Percentiles rank a stretch among this genome's conserved stretches.
These are phyloP conservation scores for Aphanomyces invadans DNA, from an alignment of 352 stramenopile genomes.

Conservation along the genomic window DNA sequence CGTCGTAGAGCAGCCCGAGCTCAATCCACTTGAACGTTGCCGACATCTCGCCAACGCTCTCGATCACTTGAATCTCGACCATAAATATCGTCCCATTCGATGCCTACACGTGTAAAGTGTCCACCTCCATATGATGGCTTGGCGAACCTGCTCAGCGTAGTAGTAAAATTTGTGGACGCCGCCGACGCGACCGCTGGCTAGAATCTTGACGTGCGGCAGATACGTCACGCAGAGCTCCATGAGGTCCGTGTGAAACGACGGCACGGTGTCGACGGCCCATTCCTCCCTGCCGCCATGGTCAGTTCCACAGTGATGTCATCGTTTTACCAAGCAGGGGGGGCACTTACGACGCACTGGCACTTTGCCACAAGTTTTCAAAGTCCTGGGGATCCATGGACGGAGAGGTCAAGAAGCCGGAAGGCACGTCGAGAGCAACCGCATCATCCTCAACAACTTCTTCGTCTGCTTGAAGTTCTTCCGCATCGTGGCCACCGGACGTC, in stretches of 20 bases:
- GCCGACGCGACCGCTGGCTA: slow-evolving; percentile 65
- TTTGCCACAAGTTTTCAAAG: slow-evolving; percentile 24
- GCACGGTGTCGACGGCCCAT: slow-evolving; percentile 15
- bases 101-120: slow-evolving; percentile 41
- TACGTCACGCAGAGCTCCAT: slow-evolving; percentile 54
- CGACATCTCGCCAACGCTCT: slow-evolving; percentile 64
- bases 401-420: slow-evolving; percentile 9
- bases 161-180: slow-evolving; percentile 75
- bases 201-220: slow-evolving; percentile 47
- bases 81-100: slow-evolving; percentile 74
- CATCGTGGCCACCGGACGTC: too few relatives aligned
- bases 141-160: slow-evolving; percentile 70
- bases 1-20: slow-evolving; percentile 78
- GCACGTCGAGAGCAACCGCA: slow-evolving; percentile 28
- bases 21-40: slow-evolving; percentile 86
- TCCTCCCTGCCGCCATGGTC: slow-evolving; percentile 23
- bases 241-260: slow-evolving; percentile 38
- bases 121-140: too few relatives aligned
- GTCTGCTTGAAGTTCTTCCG: too few relatives aligned
- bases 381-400: slow-evolving; percentile 19
- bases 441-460: slow-evolving; percentile 27
- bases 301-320: too few relatives aligned
- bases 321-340: too few relatives aligned
- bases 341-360: slow-evolving; percentile 16
- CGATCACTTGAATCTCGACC: slow-evolving; percentile 70